Evolutionary conservation across 257 asterid genomes (phyloP).

Genomic region (Solanum gandarillasii): DNA sequence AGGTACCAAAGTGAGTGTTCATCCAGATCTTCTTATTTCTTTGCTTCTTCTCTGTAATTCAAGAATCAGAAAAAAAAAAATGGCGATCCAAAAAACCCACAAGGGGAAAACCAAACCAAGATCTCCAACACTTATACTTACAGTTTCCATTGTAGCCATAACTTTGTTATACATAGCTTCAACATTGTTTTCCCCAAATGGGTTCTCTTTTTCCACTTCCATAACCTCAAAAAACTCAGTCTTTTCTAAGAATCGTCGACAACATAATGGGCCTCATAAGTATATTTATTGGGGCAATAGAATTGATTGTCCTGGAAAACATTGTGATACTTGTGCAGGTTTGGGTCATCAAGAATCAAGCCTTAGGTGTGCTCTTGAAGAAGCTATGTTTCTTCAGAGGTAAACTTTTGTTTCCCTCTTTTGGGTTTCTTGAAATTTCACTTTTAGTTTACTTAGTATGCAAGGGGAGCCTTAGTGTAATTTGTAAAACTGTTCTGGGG

Average conservation of each 20-base stretch:
- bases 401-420: background rate
- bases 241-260: background rate
- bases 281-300: conserved; percentile 82
- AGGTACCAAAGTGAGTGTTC: background rate
- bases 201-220: conserved; percentile 26
- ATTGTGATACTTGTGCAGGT: conserved; percentile 85
- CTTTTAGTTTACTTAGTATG: background rate
- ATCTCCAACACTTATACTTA: conserved; percentile 43
- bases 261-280: conserved; percentile 34
- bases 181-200: conserved; percentile 32
- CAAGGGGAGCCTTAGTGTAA: background rate
- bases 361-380: conserved; percentile 99
- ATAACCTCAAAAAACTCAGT: conserved; percentile 11
- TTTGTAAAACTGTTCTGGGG: background rate
- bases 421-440: background rate
- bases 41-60: background rate
- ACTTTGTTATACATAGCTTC: conserved; percentile 48
- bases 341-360: conserved; percentile 99
- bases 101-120: conserved; percentile 53
- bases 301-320: conserved; percentile 98
- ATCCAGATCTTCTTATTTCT: background rate
- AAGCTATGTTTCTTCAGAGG: conserved; percentile 80
- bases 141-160: conserved; percentile 36
- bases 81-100: conserved; percentile 68
- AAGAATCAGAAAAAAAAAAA: background rate